phyloP scores from a whole-genome alignment of 2,329 filamentous ascomycete genomes.

The Leptographium procerum region DNA sequence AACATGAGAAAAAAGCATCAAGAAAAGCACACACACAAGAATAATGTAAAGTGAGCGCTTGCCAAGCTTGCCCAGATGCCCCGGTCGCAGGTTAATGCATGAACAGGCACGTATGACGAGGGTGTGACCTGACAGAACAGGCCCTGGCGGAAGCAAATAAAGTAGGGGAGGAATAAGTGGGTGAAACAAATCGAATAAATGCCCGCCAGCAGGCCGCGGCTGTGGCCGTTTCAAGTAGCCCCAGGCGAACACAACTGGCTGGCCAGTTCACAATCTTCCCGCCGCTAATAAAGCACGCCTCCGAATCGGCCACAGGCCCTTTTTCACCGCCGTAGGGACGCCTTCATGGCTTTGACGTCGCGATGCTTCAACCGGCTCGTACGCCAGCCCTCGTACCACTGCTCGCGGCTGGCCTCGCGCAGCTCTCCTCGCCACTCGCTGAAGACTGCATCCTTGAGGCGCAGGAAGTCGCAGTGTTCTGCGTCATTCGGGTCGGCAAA shows the following conservation, averaged over 20 bases:
- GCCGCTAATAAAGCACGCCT: background rate
- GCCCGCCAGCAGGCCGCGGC: background rate
- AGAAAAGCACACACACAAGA: too few relatives aligned
- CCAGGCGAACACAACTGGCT: background rate
- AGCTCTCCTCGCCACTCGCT: slow-evolving; percentile 86
- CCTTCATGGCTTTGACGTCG: slow-evolving; percentile 23
- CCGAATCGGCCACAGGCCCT: too few relatives aligned
- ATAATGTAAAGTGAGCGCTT: too few relatives aligned
- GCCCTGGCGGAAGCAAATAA: too few relatives aligned
- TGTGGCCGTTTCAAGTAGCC: background rate
- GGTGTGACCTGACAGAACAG: too few relatives aligned
- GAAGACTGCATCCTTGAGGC: slow-evolving; percentile 85
- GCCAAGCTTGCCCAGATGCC: too few relatives aligned
- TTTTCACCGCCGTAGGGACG: slow-evolving; percentile 23
- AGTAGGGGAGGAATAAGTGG: background rate
- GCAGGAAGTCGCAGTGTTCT: slow-evolving; percentile 86
- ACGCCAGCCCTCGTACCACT: slow-evolving; percentile 95
- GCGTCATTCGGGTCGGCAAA: slow-evolving; percentile 89
- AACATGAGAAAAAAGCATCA: too few relatives aligned
- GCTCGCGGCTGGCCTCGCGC: slow-evolving; percentile 77
- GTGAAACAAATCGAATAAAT: background rate
- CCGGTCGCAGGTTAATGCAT: too few relatives aligned
- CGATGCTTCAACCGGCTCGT: slow-evolving; percentile 54
- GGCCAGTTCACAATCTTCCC: too few relatives aligned
- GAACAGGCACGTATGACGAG: too few relatives aligned